Conservation (phyloP, 208 protist species). For the Trypanosoma conorhini region DNA sequence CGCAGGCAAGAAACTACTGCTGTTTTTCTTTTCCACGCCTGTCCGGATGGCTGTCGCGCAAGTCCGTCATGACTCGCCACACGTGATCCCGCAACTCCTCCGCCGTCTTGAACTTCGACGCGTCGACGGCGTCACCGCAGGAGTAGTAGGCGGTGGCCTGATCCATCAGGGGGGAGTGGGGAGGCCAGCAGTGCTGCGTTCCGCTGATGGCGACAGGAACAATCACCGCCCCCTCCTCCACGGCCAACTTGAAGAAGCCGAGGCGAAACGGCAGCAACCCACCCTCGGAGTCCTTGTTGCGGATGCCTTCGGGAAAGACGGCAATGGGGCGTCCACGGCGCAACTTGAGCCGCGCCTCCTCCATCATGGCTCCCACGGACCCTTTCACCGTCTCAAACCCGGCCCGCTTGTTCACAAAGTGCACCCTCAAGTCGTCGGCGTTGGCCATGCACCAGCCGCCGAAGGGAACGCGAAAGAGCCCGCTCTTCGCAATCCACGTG, state of each 20-base stretch:
- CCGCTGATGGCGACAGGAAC: conserved; percentile 82
- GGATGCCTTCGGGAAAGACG: conserved; percentile 84
- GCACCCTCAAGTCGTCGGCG: conserved; percentile 69
- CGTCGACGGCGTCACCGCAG: conserved; percentile 73
- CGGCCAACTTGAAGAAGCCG: conserved; percentile 79
- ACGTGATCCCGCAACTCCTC: conserved; percentile 69
- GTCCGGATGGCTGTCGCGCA: conserved; percentile 77
- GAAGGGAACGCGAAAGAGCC: conserved; percentile 82
- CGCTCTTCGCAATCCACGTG: conserved; percentile 80
- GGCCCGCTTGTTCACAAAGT: conserved; percentile 70
- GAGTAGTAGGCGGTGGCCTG: conserved; percentile 60
- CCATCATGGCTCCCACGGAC: conserved; percentile 79
- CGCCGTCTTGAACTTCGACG: conserved; percentile 53
- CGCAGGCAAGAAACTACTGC: background rate
- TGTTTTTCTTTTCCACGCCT: conserved; percentile 36
- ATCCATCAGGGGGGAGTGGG: conserved; percentile 51
- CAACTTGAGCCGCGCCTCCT: conserved; percentile 60
- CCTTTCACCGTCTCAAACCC: conserved; percentile 83
- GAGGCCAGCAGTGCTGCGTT: conserved; percentile 76
- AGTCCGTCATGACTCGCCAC: conserved; percentile 56
- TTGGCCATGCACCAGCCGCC: conserved; percentile 83
- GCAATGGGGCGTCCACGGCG: conserved; percentile 77
- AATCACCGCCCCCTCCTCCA: conserved; percentile 78
- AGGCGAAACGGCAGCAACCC: conserved; percentile 70
- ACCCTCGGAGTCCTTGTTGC: conserved; percentile 69